phyloP scores from a whole-genome alignment of 352 stramenopile genomes.

The Proteromonas lacertae region DNA sequence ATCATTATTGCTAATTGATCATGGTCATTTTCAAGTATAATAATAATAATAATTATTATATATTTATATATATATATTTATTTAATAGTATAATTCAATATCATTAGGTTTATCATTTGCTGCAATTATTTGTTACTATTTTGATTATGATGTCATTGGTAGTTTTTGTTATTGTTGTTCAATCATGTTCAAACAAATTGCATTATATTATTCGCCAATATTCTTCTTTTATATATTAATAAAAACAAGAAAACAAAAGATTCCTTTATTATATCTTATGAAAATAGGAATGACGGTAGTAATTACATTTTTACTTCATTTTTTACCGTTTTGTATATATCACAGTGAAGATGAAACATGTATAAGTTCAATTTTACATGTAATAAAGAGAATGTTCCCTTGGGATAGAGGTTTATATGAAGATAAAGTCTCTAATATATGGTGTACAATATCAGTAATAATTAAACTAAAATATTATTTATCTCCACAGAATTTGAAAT shows the following conservation, averaged over 20 bases:
- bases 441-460: conserved; percentile 34
- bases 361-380: conserved; percentile 9
- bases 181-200: conserved; percentile 97
- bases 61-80: no score
- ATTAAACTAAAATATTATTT: conserved; percentile 10
- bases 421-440: conserved; percentile 83
- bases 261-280: conserved; percentile 2
- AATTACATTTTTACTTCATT: conserved; percentile 43
- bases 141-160: conserved; percentile 2
- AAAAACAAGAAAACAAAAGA: conserved; percentile 18
- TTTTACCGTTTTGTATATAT: conserved; percentile 34
- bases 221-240: conserved; percentile 63
- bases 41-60: no score
- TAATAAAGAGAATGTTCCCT: conserved; percentile 66
- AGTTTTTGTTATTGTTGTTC: conserved; percentile 41
- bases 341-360: neutral
- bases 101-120: no score
- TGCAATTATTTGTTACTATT: conserved; percentile 6
- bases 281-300: conserved; percentile 45
- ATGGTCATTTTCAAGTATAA: conserved; percentile 99
- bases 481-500: conserved; percentile 28
- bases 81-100: conserved; percentile 53
- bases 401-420: conserved; percentile 78
- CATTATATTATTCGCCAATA: conserved; percentile 75
- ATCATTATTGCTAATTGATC: conserved; percentile 63